Evolutionary conservation across 2,329 filamentous ascomycete genomes (phyloP), one percentile per base, ranked within the genome.

Genomic region (Aspergillus transmontanensis): DNA sequence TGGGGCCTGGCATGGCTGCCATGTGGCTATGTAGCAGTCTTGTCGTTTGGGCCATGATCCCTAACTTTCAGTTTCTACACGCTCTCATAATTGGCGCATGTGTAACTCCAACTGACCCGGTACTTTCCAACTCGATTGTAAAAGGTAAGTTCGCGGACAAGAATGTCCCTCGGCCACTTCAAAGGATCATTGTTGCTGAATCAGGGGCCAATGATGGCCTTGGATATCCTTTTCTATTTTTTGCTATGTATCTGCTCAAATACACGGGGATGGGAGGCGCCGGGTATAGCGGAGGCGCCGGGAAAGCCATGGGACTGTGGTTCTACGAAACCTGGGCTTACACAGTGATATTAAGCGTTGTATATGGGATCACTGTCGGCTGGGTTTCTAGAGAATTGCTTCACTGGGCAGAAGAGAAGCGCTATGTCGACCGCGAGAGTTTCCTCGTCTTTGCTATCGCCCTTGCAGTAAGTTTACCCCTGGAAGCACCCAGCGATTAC

Each of bases 131-230:
- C 67, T 91, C 91, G 3, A 96, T 97, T 62, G 92, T 97, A 53
- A 97, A 97, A 80, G 93, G 93, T 36, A 94, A 92, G 71, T 97
- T 96, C 73, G 94, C 94, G 1, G 93, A 97, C 72, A 90, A 93
- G 71, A 95, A 97, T 74, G 89, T 97, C 21, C 93, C 94, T 0
- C 89, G 88, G 62, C 86, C 89, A 32, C 81, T 97, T 56, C 93
- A 96, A 80, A 88, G 90, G 67, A 92, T 93, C 69, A 91, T 93
- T 72, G 85, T 91, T 56, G 90, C 88, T 39, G 93, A 97, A 79
- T 93, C 91, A 0, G 94, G 93, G 1, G 91, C 92, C 1, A 97
- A 97, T 72, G 93, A 97, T 78, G 93, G 94, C 0, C 83, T 94
- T 41, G 93, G 93, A 0, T 97, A 97, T 71, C 93, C 93, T 0